These are phyloP conservation scores for Suhomyces bolitotheri DNA, from an alignment of 1,139 yeast genomes.

Conservation along the genomic window DNA sequence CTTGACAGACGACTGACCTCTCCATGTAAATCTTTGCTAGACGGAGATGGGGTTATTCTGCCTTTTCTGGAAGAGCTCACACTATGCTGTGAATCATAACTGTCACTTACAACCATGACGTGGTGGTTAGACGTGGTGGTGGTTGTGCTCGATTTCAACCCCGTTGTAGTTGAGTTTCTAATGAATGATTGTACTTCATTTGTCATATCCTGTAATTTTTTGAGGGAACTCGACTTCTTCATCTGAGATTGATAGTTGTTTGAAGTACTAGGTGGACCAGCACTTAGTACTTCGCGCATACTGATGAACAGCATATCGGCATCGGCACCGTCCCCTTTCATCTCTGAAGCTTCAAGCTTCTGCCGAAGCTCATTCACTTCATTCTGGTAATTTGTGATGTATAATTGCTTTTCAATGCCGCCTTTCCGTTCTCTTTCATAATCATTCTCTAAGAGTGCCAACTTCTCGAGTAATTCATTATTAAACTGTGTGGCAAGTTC, in stretches of 20 bases:
- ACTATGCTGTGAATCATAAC: no score
- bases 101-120: no score
- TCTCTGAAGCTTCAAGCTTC: slow-evolving; percentile 15
- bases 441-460: slow-evolving; percentile 46
- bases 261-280: slow-evolving; percentile 32
- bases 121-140: slow-evolving; percentile 13
- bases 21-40: slow-evolving; percentile 10
- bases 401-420: slow-evolving; percentile 33
- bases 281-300: slow-evolving; percentile 32
- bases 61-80: slow-evolving; percentile 8
- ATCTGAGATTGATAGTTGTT: slow-evolving; percentile 6
- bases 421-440: slow-evolving; percentile 34
- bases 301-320: slow-evolving; percentile 33
- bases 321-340: slow-evolving; percentile 12
- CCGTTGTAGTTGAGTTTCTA: slow-evolving; percentile 12
- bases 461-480: slow-evolving; percentile 42
- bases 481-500: slow-evolving; percentile 39
- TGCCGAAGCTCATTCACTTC: slow-evolving; percentile 26
- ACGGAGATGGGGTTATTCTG: slow-evolving; percentile 12
- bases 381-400: slow-evolving; percentile 40
- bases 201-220: slow-evolving; percentile 20
- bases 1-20: slow-evolving; percentile 15
- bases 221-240: slow-evolving; percentile 18
- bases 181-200: slow-evolving; percentile 17
- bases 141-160: slow-evolving; percentile 12